Percentiles rank a stretch among this genome's conserved stretches.
phyloP scores from a whole-genome alignment of 225 moss, liverwort and hornwort species.

The Pleurozium schreberi region DNA sequence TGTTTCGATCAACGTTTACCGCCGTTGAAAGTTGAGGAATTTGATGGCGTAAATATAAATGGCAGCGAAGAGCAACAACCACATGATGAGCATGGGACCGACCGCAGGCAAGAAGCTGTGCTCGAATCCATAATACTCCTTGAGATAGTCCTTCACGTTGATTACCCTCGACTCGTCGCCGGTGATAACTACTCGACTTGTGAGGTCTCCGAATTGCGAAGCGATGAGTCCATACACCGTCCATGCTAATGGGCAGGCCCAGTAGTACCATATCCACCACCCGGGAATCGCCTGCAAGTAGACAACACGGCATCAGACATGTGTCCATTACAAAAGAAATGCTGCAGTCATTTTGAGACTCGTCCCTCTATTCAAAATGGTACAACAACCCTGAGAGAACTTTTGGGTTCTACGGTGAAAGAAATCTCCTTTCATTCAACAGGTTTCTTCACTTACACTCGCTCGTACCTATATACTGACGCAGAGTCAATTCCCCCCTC shows the following conservation, averaged over 20 bases:
- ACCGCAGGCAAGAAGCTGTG: constrained; percentile 28
- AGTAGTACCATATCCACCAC: constrained; percentile 85
- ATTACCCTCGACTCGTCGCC: not conserved
- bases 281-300: constrained; percentile 47
- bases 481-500: not conserved
- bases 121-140: constrained; percentile 22
- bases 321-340: not conserved
- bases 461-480: not conserved
- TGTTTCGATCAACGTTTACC: not conserved
- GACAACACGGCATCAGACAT: not conserved
- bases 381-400: not conserved
- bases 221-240: constrained; percentile 34
- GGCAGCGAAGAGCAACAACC: constrained; percentile 24
- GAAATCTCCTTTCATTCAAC: not conserved
- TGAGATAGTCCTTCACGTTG: constrained; percentile 10
- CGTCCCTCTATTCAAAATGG: not conserved
- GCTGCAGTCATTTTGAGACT: not conserved
- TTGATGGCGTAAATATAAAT: constrained; percentile 31
- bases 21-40: constrained; percentile 53
- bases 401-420: not conserved
- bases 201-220: constrained; percentile 45
- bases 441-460: not conserved
- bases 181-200: not conserved
- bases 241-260: constrained; percentile 56
- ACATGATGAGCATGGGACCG: constrained; percentile 26